Evolutionary conservation across 805 yeast species (phyloP).

Genomic region (Lipomyces oligophaga): DNA sequence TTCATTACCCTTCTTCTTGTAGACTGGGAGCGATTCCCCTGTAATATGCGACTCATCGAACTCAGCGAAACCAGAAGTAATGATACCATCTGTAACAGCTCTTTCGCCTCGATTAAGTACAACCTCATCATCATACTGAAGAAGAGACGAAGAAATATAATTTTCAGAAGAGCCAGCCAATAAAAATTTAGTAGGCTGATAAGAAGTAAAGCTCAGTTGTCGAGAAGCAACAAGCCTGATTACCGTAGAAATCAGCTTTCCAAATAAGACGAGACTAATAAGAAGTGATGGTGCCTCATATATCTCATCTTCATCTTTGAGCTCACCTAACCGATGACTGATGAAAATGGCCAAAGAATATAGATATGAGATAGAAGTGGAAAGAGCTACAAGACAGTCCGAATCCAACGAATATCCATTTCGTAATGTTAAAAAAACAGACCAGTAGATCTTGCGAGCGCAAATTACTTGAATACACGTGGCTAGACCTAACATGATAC

Average conservation of each 20-base stretch:
- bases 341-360: conserved; percentile 9
- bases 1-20: conserved; percentile 57
- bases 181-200: conserved; percentile 10
- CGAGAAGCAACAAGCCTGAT: conserved; percentile 10
- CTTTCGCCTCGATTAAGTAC: conserved; percentile 3
- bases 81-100: conserved; percentile 51
- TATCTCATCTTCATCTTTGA: conserved; percentile 7
- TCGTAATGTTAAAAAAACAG: conserved; percentile 3
- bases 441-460: conserved; percentile 6
- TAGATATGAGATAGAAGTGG: conserved; percentile 13
- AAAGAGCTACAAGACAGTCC: conserved; percentile 18
- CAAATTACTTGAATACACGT: conserved; percentile 12
- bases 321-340: conserved; percentile 3
- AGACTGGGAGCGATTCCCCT: conserved; percentile 68
- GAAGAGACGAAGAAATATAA: conserved; percentile 6
- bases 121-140: conserved; percentile 12
- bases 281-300: conserved; percentile 15
- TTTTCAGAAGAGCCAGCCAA: neutral
- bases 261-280: conserved; percentile 14
- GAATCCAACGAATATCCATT: conserved; percentile 4
- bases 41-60: conserved; percentile 88
- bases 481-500: conserved; percentile 7
- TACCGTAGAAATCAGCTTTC: conserved; percentile 3
- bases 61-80: conserved; percentile 68
- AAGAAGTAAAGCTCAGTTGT: conserved; percentile 1